These are phyloP conservation scores for Chrysanthemum lavandulifolium DNA, from an alignment of 129 eudicot genomes.

Conservation along the genomic window DNA sequence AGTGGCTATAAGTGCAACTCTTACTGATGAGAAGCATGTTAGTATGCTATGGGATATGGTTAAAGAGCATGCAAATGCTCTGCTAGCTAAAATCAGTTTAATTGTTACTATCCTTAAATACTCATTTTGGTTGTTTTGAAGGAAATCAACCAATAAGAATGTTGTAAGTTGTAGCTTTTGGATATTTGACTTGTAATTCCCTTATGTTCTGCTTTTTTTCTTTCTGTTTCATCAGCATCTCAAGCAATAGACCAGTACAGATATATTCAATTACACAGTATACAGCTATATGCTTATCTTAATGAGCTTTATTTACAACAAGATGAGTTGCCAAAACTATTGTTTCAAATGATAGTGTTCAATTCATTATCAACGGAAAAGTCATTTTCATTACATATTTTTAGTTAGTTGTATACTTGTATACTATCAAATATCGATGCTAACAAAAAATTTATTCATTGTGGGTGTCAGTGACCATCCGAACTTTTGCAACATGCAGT, in stretches of 20 bases:
- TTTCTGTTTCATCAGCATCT: not conserved
- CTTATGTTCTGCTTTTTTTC: not conserved
- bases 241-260: not conserved
- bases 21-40: no score
- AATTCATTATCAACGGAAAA: not conserved
- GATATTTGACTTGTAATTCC: not conserved
- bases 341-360: not conserved
- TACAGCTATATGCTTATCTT: conserved; percentile 14
- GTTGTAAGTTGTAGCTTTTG: no score
- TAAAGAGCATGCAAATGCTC: no score
- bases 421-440: conserved; percentile 11
- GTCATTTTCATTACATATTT: not conserved
- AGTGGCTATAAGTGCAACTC: no score
- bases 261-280: not conserved
- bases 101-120: no score
- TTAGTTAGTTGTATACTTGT: conserved; percentile 2
- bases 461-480: conserved; percentile 27
- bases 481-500: conserved; percentile 16
- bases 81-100: no score
- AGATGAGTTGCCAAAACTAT: conserved; percentile 2
- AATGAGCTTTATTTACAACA: conserved; percentile 6
- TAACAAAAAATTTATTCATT: conserved; percentile 20
- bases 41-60: no score
- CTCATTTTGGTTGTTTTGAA: no score
- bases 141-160: no score